Evolutionary conservation across 139 green algal species (phyloP).

Genomic region (Chlorella vulgaris): DNA sequence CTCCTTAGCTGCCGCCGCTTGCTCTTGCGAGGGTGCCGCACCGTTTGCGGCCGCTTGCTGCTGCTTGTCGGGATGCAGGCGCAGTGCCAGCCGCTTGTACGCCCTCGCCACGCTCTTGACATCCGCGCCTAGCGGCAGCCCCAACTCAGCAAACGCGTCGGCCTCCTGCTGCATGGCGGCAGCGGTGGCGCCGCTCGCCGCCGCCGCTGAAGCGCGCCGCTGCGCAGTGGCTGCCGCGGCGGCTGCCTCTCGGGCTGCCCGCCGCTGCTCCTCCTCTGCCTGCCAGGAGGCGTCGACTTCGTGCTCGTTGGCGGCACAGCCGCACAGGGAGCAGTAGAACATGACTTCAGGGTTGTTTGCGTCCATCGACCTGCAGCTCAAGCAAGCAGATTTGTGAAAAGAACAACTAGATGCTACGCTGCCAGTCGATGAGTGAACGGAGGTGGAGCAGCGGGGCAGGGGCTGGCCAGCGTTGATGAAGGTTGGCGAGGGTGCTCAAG

Average conservation of each 20-base stretch:
- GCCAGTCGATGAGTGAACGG: not conserved
- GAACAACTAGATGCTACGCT: not conserved
- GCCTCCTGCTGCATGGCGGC: constrained; percentile 7
- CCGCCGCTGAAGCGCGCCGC: not conserved
- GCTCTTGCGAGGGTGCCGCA: not conserved
- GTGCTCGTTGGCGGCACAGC: constrained; percentile 32
- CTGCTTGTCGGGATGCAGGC: constrained; percentile 44
- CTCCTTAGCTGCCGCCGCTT: not conserved
- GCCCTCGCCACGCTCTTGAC: constrained; percentile 10
- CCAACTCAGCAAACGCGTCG: constrained; percentile 20
- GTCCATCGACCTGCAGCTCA: constrained; percentile 12
- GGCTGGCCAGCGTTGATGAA: no score
- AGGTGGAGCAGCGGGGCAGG: no score
- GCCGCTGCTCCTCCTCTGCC: not conserved
- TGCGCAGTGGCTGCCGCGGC: not conserved
- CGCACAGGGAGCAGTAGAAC: constrained; percentile 43
- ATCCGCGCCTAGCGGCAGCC: constrained; percentile 11
- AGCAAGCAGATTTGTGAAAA: not conserved
- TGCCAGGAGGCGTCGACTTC: constrained; percentile 19
- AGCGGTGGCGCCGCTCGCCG: not conserved
- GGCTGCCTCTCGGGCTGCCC: constrained; percentile 1
- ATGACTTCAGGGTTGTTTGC: constrained; percentile 45
- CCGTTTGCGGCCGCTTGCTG: not conserved
- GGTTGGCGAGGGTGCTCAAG: no score
- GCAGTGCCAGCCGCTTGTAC: constrained; percentile 31